Evolutionary conservation across 2,329 filamentous ascomycete genomes (phyloP).

Genomic region (Diaporthe ampelina): DNA sequence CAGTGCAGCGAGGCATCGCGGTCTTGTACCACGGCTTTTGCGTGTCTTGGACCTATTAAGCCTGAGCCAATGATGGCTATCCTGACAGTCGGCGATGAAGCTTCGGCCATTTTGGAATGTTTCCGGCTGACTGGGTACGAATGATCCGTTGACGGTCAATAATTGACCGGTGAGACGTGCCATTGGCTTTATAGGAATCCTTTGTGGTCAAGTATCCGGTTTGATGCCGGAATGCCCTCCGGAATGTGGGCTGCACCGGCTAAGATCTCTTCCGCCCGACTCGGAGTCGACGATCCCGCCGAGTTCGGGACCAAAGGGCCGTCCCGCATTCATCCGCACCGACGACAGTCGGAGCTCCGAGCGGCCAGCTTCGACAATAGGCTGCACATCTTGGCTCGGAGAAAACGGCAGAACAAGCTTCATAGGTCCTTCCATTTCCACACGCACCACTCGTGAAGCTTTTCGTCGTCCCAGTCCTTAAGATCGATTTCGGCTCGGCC

Average conservation of each 20-base stretch:
- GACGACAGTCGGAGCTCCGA: not conserved
- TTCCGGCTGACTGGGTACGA: not conserved
- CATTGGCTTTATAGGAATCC: no score
- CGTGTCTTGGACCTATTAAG: constrained; percentile 50
- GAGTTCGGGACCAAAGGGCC: not conserved
- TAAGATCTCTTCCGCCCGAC: not conserved
- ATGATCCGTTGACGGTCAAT: no score
- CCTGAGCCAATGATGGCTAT: constrained; percentile 52
- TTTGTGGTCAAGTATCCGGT: no score
- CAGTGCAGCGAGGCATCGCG: constrained; percentile 46
- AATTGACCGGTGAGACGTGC: no score
- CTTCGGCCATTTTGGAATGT: not conserved
- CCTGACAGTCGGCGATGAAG: not conserved
- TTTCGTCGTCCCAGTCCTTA: constrained; percentile 40
- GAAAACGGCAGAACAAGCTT: not conserved
- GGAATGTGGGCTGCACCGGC: not conserved
- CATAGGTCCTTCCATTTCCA: constrained; percentile 41
- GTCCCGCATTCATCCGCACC: not conserved
- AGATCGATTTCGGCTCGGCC: constrained; percentile 40
- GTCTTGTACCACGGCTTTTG: constrained; percentile 47
- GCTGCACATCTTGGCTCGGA: no score
- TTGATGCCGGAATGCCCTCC: no score
- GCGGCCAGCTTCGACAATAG: not conserved
- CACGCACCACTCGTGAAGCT: constrained; percentile 41
- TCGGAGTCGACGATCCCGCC: not conserved